phyloP scores from a whole-genome alignment of 768 basidiomycete genomes.

The Phlebiopsis flavidoalba region DNA sequence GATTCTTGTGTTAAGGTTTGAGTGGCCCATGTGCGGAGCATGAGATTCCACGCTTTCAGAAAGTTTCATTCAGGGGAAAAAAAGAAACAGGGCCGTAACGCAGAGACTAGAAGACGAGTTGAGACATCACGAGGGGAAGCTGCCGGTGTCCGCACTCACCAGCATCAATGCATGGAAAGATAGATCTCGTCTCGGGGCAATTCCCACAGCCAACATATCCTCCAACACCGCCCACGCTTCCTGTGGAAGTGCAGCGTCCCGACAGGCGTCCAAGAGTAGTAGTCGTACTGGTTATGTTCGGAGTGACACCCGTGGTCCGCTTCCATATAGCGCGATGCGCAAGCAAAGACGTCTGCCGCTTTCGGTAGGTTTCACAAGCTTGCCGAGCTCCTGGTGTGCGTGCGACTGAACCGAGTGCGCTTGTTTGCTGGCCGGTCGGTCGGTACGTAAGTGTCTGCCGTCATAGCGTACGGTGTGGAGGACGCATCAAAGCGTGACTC shows the following conservation, averaged over 20 bases:
- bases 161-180: conserved; percentile 58
- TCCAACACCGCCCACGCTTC: conserved; percentile 65
- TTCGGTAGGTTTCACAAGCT: conserved; percentile 31
- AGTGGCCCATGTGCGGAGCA: conserved; percentile 48
- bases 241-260: conserved; percentile 34
- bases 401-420: conserved; percentile 18
- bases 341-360: conserved; percentile 36
- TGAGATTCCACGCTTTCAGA: conserved; percentile 45
- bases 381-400: conserved; percentile 28
- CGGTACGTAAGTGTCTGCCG: conserved; percentile 9
- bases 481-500: neutral
- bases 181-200: conserved; percentile 44
- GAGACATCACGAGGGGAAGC: neutral
- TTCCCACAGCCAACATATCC: conserved; percentile 53
- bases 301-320: conserved; percentile 38
- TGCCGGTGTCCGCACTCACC: conserved; percentile 31
- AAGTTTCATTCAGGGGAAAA: too few relatives aligned
- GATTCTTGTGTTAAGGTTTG: conserved; percentile 41
- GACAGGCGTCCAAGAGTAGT: conserved; percentile 48
- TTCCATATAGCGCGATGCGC: conserved; percentile 63
- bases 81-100: conserved; percentile 20
- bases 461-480: neutral
- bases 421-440: conserved; percentile 21
- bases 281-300: conserved; percentile 52
- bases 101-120: conserved; percentile 23